Evolutionary conservation across 441 rosid genomes (phyloP).

Genomic region (Populus hybrid): DNA sequence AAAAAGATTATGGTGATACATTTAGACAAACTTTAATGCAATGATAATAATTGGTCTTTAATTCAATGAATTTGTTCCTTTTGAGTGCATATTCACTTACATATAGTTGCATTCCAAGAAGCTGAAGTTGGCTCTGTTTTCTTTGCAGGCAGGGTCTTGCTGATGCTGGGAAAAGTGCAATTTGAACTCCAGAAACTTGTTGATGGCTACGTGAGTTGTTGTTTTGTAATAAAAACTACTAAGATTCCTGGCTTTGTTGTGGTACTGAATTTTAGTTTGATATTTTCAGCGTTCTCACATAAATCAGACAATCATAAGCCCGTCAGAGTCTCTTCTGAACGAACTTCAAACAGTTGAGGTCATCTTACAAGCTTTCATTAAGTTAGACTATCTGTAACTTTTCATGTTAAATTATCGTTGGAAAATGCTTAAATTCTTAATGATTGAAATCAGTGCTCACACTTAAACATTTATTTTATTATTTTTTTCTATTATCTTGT

Average conservation of each 20-base stretch:
- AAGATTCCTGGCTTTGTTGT: neutral
- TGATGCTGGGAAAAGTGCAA: slow-evolving; percentile 84
- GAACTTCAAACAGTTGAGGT: slow-evolving; percentile 98
- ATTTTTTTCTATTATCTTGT: neutral
- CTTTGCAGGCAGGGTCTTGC: slow-evolving; percentile 66
- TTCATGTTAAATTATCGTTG: neutral
- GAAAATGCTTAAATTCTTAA: slow-evolving; percentile 1
- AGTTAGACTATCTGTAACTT: neutral
- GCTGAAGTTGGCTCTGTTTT: slow-evolving; percentile 26
- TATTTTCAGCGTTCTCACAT: slow-evolving; percentile 79
- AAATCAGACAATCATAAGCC: slow-evolving; percentile 71
- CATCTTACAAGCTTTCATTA: neutral
- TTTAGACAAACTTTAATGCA: neutral
- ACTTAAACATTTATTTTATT: neutral
- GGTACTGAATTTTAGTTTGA: slow-evolving; percentile 4
- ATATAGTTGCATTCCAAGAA: slow-evolving; percentile 2
- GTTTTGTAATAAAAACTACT: slow-evolving; percentile 2
- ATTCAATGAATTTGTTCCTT: neutral
- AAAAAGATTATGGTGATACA: neutral
- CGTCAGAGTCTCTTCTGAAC: slow-evolving; percentile 89
- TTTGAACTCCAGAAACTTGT: slow-evolving; percentile 86
- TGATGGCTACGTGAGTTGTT: slow-evolving; percentile 78
- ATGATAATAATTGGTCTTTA: neutral
- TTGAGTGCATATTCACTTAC: neutral
- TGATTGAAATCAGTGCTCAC: slow-evolving; percentile 7